Conservation (phyloP, 1,284 basidiomycete genomes). For the Peniophora sp. region DNA sequence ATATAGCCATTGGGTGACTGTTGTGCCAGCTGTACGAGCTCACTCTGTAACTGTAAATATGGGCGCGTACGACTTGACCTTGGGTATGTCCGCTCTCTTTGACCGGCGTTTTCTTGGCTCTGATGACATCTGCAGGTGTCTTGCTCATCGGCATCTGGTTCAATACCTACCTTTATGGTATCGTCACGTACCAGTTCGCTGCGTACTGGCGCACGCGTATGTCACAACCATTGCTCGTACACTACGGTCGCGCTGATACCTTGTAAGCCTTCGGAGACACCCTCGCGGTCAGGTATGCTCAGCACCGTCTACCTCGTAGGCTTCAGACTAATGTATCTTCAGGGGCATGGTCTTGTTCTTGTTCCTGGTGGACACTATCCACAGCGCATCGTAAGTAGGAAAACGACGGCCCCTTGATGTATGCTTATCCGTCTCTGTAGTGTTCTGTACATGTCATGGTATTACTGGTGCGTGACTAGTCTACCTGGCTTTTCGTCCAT, state of each 20-base stretch:
- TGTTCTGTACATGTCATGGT: constrained; percentile 31
- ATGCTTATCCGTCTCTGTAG: constrained; percentile 14
- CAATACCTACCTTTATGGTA: constrained; percentile 44
- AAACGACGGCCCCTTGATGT: not conserved
- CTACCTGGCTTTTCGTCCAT: not conserved
- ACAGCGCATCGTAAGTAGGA: constrained; percentile 28
- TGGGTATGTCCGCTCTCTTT: too few species aligned
- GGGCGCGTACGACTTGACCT: too few species aligned
- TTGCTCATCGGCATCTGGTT: constrained; percentile 12
- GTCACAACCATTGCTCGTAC: not conserved
- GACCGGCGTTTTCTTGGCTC: too few species aligned
- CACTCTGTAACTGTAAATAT: too few species aligned
- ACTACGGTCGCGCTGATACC: not conserved
- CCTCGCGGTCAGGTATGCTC: constrained; percentile 28
- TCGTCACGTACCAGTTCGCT: constrained; percentile 41
- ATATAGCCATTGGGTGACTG: too few species aligned
- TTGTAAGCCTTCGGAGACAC: constrained; percentile 36
- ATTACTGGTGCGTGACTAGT: constrained; percentile 24
- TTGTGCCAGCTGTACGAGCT: too few species aligned
- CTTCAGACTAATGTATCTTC: not conserved
- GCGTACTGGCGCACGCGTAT: constrained; percentile 32
- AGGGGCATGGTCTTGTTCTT: constrained; percentile 30
- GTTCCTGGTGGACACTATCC: constrained; percentile 37
- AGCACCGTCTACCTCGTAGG: not conserved
- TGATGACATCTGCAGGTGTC: not conserved